Evolutionary conservation across 1,139 yeast genomes (phyloP).

Genomic region (Diutina rugosa): DNA sequence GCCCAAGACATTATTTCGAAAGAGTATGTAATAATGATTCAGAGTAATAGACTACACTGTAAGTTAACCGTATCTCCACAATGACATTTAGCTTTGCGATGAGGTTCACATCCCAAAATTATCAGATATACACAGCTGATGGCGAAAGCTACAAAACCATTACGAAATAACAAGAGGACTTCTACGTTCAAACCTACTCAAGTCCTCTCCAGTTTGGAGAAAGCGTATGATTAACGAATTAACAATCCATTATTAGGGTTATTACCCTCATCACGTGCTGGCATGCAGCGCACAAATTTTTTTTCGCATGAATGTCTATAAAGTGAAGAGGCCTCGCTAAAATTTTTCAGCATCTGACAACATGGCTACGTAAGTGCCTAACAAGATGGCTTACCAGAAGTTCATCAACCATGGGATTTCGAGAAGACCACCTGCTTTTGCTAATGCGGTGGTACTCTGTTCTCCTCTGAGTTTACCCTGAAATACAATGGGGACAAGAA

Average conservation of each 20-base stretch:
- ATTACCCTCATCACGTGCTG: not conserved
- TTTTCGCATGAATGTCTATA: not conserved
- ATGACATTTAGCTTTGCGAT: not conserved
- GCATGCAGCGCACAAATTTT: not conserved
- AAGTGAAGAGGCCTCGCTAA: not conserved
- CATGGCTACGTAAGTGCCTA: slow-evolving; percentile 10
- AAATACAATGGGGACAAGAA: slow-evolving; percentile 15
- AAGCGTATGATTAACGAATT: not conserved
- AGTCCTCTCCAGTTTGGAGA: not conserved
- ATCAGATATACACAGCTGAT: not conserved
- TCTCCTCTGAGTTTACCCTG: slow-evolving; percentile 31
- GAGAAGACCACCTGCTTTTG: slow-evolving; percentile 30
- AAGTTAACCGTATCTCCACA: too few species aligned
- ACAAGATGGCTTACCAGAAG: not conserved
- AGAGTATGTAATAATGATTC: too few species aligned
- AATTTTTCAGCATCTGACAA: slow-evolving; percentile 4
- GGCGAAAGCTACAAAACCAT: not conserved
- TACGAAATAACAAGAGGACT: not conserved
- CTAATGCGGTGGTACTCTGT: slow-evolving; percentile 39
- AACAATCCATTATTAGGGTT: not conserved
- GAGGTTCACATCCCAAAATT: not conserved
- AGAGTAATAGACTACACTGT: not conserved
- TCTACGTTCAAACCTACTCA: not conserved
- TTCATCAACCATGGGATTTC: slow-evolving; percentile 23
- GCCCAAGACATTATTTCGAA: not conserved